Conservation (phyloP, 331 rosid genomes). For the Quercus lobata region DNA sequence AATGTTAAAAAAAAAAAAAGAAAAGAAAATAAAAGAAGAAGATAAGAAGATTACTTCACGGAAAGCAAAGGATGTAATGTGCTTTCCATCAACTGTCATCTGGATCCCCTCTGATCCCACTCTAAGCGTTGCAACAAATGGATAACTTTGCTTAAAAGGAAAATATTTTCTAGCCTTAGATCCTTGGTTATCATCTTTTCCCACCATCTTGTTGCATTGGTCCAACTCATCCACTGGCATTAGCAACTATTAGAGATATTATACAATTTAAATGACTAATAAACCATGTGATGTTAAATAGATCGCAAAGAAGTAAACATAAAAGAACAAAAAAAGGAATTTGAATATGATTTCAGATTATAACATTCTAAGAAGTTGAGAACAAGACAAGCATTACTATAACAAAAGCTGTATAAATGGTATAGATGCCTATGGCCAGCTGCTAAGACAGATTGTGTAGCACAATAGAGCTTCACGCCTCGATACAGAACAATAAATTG, state of each 20-base stretch:
- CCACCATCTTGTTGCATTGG: conserved; percentile 91
- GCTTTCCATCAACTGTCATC: conserved; percentile 99
- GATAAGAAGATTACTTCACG: conserved; percentile 66
- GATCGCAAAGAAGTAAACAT: background rate
- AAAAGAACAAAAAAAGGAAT: background rate
- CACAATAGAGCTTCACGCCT: conserved; percentile 1
- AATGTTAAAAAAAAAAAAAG: background rate
- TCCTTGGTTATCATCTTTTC: conserved; percentile 55
- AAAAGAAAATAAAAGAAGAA: background rate
- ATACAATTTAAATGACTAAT: conserved; percentile 4
- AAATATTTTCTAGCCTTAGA: conserved; percentile 59
- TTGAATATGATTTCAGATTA: background rate
- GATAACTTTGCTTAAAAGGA: conserved; percentile 95
- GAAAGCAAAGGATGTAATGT: conserved; percentile 81
- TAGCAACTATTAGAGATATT: conserved; percentile 22
- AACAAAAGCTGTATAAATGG: background rate
- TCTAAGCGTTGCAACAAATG: conserved; percentile 94
- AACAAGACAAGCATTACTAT: conserved; percentile 10
- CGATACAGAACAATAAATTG: conserved; percentile 8
- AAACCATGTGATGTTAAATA: background rate
- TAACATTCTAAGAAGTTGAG: conserved; percentile 9
- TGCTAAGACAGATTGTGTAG: background rate
- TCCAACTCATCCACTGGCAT: conserved; percentile 94
- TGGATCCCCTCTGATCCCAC: conserved; percentile 98
- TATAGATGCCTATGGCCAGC: background rate